phyloP scores from a whole-genome alignment of 352 stramenopile species.

The Pythium phragmiticola region DNA sequence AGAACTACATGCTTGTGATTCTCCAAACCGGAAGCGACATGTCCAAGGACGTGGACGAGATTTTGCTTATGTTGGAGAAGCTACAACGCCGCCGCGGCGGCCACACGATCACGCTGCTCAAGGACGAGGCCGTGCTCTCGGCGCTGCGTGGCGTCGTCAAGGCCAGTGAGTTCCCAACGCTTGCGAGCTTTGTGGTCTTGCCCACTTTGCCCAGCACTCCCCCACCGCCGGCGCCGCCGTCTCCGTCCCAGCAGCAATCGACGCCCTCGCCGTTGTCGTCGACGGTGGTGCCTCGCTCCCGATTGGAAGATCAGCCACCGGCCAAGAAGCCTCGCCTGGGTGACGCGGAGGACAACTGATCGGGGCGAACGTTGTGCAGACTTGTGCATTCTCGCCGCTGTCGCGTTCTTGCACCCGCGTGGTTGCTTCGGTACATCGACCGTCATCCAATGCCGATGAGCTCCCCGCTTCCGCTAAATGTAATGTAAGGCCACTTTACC shows the following conservation, averaged over 20 bases:
- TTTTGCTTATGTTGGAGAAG: slow-evolving; percentile 63
- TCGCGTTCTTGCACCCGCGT: too few relatives aligned
- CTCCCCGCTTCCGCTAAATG: too few relatives aligned
- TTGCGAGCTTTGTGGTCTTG: slow-evolving; percentile 26
- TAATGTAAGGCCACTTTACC: too few relatives aligned
- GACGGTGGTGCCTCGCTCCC: slow-evolving; percentile 14
- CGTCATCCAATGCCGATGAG: too few relatives aligned
- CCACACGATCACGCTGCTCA: slow-evolving; percentile 36
- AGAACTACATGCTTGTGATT: slow-evolving; percentile 49
- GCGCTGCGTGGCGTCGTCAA: slow-evolving; percentile 42
- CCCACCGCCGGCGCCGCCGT: slow-evolving; percentile 15
- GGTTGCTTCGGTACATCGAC: too few relatives aligned
- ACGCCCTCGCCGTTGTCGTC: slow-evolving; percentile 1
- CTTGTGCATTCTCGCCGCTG: too few relatives aligned
- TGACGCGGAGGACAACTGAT: slow-evolving; percentile 7
- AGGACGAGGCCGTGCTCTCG: slow-evolving; percentile 41
- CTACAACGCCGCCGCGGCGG: slow-evolving; percentile 43
- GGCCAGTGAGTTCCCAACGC: slow-evolving; percentile 20
- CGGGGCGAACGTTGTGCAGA: not conserved
- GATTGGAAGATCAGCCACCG: slow-evolving; percentile 37
- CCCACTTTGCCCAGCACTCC: slow-evolving; percentile 15
- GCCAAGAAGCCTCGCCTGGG: slow-evolving; percentile 57
- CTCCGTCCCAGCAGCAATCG: slow-evolving; percentile 11
- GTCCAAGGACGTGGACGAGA: slow-evolving; percentile 47
- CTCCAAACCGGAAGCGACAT: slow-evolving; percentile 36